A percentile compares a stretch with the other conserved stretches of the same genome.
Evolutionary conservation across 2,329 filamentous ascomycete genomes (phyloP).

Genomic region (Erysiphe pisi): DNA sequence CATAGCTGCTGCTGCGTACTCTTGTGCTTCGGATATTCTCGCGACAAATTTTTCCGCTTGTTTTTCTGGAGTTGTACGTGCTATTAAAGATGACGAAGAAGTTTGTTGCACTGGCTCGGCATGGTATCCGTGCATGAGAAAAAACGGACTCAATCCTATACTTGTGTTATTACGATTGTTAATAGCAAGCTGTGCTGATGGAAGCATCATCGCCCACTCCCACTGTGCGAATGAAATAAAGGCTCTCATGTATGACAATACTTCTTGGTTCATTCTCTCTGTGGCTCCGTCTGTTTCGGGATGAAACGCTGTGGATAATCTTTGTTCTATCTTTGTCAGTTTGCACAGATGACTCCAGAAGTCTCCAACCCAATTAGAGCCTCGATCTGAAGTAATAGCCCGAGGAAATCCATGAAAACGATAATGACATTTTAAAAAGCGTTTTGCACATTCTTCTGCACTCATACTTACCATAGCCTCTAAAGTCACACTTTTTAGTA

Average conservation of each 20-base stretch:
- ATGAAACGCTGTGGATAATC: too few species aligned
- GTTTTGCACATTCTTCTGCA: too few species aligned
- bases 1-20: background rate
- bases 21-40: background rate
- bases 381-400: too few species aligned
- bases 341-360: too few species aligned
- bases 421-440: too few species aligned
- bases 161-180: background rate
- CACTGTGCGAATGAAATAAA: too few species aligned
- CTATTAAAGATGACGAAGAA: background rate
- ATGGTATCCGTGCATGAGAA: background rate
- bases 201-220: too few species aligned
- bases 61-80: background rate
- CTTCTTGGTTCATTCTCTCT: too few species aligned
- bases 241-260: background rate
- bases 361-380: constrained; percentile 20
- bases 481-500: too few species aligned
- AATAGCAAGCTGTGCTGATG: background rate
- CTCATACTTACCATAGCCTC: background rate
- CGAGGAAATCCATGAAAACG: too few species aligned
- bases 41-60: background rate
- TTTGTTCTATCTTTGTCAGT: too few species aligned
- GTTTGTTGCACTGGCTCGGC: background rate
- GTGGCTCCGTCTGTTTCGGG: too few species aligned
- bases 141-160: constrained; percentile 5